Evolutionary conservation across 2,329 filamentous ascomycete genomes (phyloP), one percentile per base, ranked within the genome.

Genomic region (Stagonosporopsis rhizophila): DNA sequence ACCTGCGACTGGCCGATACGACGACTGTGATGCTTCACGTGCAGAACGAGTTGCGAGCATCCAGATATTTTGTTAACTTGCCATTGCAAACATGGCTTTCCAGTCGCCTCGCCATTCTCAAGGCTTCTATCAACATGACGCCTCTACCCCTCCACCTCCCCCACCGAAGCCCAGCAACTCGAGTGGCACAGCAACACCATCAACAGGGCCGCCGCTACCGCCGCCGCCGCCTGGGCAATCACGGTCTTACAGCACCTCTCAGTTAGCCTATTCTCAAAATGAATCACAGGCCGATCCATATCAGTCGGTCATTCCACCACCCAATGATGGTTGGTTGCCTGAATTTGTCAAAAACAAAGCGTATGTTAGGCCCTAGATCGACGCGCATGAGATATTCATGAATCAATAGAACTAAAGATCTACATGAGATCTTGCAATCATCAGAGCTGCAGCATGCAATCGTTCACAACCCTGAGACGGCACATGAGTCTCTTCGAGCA

Each of bases 261-360:
- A 64, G 20, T 59, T 65, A 42, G 45, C 61, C 39, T 66, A 66
- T 44, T 30, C 62, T 34, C 63, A 67, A 40, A 60, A 60, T 25
- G 46, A 60, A 6, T 19, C 65, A 9, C 65, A 70, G 32, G 45
- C 56, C 49, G 60, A 56, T 22, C 56, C 62, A 8, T 59, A 64
- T 19, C 66, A 66, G 19, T 50, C 53, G 15, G 46, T 59, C 44
- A 53, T 70, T 23, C 66, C 65, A 52, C 68, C 68, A 50, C 76
- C 77, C n/a, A 76, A 78, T 40, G 86, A 90, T 48, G 84, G 87
- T 60, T 96, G 92, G 92, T 81, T 96, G 2, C 92, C 92, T 1
- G 84, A 85, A 58, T 79, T 87, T 12, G 79, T 97, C 2, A 85
- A 90, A 69, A 90, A 95, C 69, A 96, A 95, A 80, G 88, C 90